Base-by-base conservation (phyloP, 768 basidiomycete genomes). In the Leucosporidium creatinivorum region DNA sequence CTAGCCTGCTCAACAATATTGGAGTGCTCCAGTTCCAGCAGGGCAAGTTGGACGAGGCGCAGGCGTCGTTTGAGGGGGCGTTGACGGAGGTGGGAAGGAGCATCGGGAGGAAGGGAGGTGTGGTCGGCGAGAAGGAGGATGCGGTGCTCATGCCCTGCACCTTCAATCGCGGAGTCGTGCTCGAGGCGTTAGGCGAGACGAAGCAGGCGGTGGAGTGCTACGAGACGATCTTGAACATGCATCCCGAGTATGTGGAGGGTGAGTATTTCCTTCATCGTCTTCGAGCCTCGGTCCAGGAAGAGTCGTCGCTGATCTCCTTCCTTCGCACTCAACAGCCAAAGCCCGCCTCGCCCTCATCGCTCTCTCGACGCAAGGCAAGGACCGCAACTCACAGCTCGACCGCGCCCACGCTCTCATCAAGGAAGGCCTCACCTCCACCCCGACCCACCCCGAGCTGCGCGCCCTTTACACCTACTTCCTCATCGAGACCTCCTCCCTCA, bases 161-260 rank as follows among this genome's bases (percentile, higher is more conserved):
- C 55, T 98, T 91, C 79, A 99, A 99, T 76, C 85, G 97, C 28
- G 96, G 89, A 0, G 82, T 93, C 66, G 87, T 89, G 21, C 93
- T 92, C 74, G 96, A 99, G 77, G 91, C 92, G 57, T 81, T 84
- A 62, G 88, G 88, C 1, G 87, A 90, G 47, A 82, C 83, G 7
- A 81, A 79, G 2, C 82, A 87, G 68, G 93, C 94, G 3, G 86
- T 83, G 69, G 89, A 88, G 72, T 91, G 90, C 2, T 98, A 93
- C 74, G 85, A 92, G 78, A 81, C 61, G 39, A 36, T 98, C 13
- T 79, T 97, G 47, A 80, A 85, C n/a, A 83, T 88, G 62, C 94
- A 98, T 81, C 91, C 93, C 1, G 96, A 98, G 79, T 97, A 94
- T 76, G 84, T 93, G 28, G 94, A 97, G 76, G 94, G 93, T 94